Conservation (phyloP, 345 rosid species). For the Citrus inodora region DNA sequence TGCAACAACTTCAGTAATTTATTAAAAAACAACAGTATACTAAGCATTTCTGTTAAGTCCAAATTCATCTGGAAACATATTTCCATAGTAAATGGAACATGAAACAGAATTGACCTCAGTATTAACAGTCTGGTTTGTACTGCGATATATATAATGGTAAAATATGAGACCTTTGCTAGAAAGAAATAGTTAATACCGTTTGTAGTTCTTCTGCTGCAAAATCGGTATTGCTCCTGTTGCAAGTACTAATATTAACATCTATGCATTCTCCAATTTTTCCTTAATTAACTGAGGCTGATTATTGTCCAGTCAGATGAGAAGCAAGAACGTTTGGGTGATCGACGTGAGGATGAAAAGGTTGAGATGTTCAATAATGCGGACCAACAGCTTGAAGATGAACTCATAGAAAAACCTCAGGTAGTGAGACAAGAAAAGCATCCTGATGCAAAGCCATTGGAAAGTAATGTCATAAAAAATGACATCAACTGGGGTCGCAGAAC, state of each 20-base stretch:
- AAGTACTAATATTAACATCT: background rate
- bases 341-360: constrained; percentile 8
- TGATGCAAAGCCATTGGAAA: constrained; percentile 9
- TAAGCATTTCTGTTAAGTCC: background rate
- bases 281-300: constrained; percentile 2
- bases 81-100: background rate
- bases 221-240: background rate
- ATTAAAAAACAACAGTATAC: background rate
- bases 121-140: background rate
- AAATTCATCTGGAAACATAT: background rate
- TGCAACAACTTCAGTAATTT: background rate
- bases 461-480: constrained; percentile 38
- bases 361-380: constrained; percentile 9
- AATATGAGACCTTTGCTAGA: background rate
- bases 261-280: background rate
- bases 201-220: background rate
- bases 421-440: constrained; percentile 27
- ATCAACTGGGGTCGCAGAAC: constrained; percentile 64
- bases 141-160: background rate
- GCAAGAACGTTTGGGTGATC: constrained; percentile 23
- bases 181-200: background rate
- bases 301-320: constrained; percentile 39
- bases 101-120: background rate
- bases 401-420: constrained; percentile 9
- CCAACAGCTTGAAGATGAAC: constrained; percentile 14